phyloP scores from a whole-genome alignment of 2,329 filamentous ascomycete species.

The Aureobasidium namibiae region DNA sequence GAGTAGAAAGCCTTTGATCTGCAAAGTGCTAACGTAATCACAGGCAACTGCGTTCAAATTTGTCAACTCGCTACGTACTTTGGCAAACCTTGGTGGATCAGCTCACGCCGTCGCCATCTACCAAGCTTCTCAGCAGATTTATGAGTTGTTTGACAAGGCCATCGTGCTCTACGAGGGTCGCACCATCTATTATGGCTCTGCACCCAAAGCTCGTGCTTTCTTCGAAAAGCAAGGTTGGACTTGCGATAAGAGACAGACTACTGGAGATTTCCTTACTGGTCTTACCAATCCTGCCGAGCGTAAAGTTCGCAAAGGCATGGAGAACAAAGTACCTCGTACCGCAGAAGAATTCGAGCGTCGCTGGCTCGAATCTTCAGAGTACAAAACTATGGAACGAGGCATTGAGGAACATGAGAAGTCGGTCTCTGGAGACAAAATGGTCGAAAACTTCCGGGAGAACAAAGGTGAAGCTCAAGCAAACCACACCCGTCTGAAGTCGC shows the following conservation, averaged over 20 bases:
- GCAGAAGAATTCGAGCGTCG: slow-evolving; percentile 34
- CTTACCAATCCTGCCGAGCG: slow-evolving; percentile 53
- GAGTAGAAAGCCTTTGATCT: too few species aligned
- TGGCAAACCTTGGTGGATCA: slow-evolving; percentile 41
- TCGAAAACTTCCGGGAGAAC: slow-evolving; percentile 40
- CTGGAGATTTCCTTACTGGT: slow-evolving; percentile 68
- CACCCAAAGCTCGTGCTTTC: slow-evolving; percentile 59
- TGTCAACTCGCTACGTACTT: slow-evolving; percentile 43
- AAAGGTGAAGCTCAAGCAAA: slow-evolving; percentile 41
- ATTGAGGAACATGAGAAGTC: slow-evolving; percentile 44
- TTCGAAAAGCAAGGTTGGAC: slow-evolving; percentile 71
- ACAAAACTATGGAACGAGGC: slow-evolving; percentile 35
- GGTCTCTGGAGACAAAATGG: slow-evolving; percentile 36
- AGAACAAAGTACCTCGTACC: slow-evolving; percentile 39
- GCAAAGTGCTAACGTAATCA: too few species aligned
- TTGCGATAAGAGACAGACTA: slow-evolving; percentile 63
- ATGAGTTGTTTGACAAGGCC: slow-evolving; percentile 65
- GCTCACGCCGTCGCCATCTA: slow-evolving; percentile 53
- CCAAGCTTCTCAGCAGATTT: slow-evolving; percentile 42
- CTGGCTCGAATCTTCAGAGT: slow-evolving; percentile 48
- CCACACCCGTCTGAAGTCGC: slow-evolving; percentile 42
- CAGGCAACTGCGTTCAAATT: slow-evolving; percentile 51
- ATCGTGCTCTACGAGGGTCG: slow-evolving; percentile 66
- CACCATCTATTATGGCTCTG: slow-evolving; percentile 61
- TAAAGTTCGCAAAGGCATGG: slow-evolving; percentile 35